Percentiles rank a stretch among this genome's conserved stretches.
These are phyloP conservation scores for Mortierella claussenii DNA, from an alignment of 192 early-diverging fungal species.

Conservation along the genomic window DNA sequence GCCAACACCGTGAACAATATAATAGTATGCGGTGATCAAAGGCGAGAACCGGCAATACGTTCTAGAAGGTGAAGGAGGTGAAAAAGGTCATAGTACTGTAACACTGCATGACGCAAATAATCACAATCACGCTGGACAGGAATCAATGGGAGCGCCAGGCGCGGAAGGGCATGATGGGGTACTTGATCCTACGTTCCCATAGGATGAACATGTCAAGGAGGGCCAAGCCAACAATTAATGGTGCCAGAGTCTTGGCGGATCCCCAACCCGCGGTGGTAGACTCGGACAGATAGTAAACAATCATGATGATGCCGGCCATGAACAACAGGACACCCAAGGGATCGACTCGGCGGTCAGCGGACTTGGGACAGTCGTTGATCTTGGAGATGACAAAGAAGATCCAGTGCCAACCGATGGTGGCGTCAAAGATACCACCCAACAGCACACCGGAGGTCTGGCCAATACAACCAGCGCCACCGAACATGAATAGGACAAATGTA, in stretches of 20 bases:
- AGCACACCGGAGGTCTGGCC: constrained; percentile 46
- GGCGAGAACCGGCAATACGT: constrained; percentile 47
- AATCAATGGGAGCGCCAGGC: constrained; percentile 55
- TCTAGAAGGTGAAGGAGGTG: constrained; percentile 59
- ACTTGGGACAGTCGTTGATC: constrained; percentile 5
- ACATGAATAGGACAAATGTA: constrained; percentile 40
- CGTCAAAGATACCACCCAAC: constrained; percentile 50
- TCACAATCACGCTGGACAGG: constrained; percentile 37
- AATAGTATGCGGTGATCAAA: constrained; percentile 57
- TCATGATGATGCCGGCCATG: constrained; percentile 42
- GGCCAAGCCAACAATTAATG: constrained; percentile 46
- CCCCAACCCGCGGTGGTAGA: constrained; percentile 40
- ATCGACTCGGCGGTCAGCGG: constrained; percentile 34
- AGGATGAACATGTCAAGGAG: constrained; percentile 50
- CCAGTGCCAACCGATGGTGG: constrained; percentile 55
- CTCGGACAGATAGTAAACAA: constrained; percentile 50
- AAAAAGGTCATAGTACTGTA: constrained; percentile 57
- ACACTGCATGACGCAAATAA: constrained; percentile 27
- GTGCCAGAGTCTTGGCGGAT: constrained; percentile 33
- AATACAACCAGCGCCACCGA: constrained; percentile 37
- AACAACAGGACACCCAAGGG: constrained; percentile 22
- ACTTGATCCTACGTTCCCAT: constrained; percentile 36
- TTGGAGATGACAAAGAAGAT: constrained; percentile 54
- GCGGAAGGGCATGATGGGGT: constrained; percentile 57
- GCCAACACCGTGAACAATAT: constrained; percentile 57